A percentile compares a stretch with the other conserved stretches of the same genome.
Conservation (phyloP, 495 filamentous ascomycete genomes). For the Astrothelium macrocarpum region DNA sequence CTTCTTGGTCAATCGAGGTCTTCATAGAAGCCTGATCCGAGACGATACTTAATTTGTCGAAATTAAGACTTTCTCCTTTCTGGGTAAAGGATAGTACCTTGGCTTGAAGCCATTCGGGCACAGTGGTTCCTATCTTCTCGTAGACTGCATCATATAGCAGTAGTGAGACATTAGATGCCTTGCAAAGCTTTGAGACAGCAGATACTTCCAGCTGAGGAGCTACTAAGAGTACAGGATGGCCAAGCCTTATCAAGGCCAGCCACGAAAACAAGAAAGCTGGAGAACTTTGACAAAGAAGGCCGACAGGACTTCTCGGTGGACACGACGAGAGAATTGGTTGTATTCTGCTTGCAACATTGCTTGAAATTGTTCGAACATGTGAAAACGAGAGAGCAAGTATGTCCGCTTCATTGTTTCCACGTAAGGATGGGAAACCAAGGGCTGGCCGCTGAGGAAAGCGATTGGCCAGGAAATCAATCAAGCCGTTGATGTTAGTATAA, state of each 20-base stretch:
- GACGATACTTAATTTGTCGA: not conserved
- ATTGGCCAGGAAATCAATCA: slow-evolving; percentile 38
- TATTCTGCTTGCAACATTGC: slow-evolving; percentile 12
- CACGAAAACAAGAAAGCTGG: slow-evolving; percentile 42
- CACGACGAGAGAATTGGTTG: not conserved
- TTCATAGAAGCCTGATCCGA: not conserved
- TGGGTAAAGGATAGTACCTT: not conserved
- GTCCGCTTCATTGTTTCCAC: not conserved
- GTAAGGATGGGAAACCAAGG: slow-evolving; percentile 33
- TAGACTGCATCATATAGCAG: slow-evolving; percentile 33
- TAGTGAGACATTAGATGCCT: slow-evolving; percentile 24
- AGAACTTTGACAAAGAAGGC: slow-evolving; percentile 41
- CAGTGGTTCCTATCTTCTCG: slow-evolving; percentile 16
- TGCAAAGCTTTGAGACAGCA: slow-evolving; percentile 40
- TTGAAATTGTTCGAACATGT: slow-evolving; percentile 14
- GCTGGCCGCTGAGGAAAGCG: slow-evolving; percentile 29
- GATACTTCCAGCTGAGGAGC: slow-evolving; percentile 42
- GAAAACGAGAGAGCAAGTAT: slow-evolving; percentile 26
- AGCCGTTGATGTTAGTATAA: slow-evolving; percentile 37
- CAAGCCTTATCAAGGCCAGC: slow-evolving; percentile 43
- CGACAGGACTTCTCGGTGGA: slow-evolving; percentile 26
- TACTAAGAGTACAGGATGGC: slow-evolving; percentile 42
- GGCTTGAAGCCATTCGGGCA: slow-evolving; percentile 4
- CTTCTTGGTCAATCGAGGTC: slow-evolving; percentile 4
- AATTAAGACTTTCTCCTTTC: not conserved